Conservation (phyloP, 2,329 filamentous ascomycete species). For the Sclerotinia trifoliorum region DNA sequence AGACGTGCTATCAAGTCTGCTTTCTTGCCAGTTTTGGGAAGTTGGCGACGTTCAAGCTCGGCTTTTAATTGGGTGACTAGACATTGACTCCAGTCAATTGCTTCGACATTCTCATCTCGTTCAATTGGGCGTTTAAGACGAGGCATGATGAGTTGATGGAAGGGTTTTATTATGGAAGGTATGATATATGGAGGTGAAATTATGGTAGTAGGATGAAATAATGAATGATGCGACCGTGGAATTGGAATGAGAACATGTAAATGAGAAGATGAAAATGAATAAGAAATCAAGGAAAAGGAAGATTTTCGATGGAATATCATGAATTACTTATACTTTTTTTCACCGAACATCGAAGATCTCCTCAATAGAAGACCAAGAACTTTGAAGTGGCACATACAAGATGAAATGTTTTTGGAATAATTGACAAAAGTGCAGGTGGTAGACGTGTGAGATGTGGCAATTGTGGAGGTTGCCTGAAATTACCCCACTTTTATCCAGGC, state of each 20-base stretch:
- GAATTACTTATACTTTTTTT: constrained; percentile 14
- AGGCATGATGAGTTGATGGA: constrained; percentile 17
- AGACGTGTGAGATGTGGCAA: not conserved
- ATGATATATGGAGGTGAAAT: not conserved
- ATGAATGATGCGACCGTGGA: not conserved
- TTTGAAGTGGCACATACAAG: not conserved
- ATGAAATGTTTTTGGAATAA: not conserved
- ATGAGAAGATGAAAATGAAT: not conserved
- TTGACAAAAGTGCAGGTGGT: not conserved
- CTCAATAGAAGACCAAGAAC: not conserved
- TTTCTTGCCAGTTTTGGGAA: constrained; percentile 66
- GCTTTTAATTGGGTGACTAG: constrained; percentile 72
- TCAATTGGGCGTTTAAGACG: constrained; percentile 5
- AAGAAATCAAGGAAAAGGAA: not conserved
- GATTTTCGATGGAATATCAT: not conserved
- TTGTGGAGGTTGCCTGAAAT: not conserved
- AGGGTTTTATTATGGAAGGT: not conserved
- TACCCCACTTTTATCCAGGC: constrained; percentile 17
- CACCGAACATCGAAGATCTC: not conserved
- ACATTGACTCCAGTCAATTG: constrained; percentile 48
- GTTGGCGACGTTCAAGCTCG: constrained; percentile 67
- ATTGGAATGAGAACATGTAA: not conserved
- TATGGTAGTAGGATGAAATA: not conserved
- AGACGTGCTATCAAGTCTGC: constrained; percentile 68
- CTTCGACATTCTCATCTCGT: constrained; percentile 14